phyloP scores from a whole-genome alignment of 2,329 filamentous ascomycete genomes.

The Phaeosphaeriaceae sp. region DNA sequence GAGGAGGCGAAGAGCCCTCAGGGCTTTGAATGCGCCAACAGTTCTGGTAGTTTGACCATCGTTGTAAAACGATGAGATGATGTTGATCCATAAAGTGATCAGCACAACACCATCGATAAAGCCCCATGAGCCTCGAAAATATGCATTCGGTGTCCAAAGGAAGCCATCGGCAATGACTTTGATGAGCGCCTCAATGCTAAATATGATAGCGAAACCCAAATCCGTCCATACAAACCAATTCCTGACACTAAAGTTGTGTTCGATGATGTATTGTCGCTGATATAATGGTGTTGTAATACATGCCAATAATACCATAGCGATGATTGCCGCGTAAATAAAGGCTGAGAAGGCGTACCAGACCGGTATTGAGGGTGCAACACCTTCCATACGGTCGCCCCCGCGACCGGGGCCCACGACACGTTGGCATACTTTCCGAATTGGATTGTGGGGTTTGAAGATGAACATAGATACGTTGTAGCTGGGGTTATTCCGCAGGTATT shows the following conservation, averaged over 20 bases:
- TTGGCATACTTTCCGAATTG: constrained; percentile 82
- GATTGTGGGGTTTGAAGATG: constrained; percentile 80
- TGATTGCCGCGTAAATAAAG: constrained; percentile 90
- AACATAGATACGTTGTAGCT: constrained; percentile 93
- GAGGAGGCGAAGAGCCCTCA: constrained; percentile 86
- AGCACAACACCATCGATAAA: constrained; percentile 93
- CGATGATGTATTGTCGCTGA: constrained; percentile 82
- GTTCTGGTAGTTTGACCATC: constrained; percentile 87
- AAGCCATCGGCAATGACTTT: constrained; percentile 96
- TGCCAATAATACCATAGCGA: constrained; percentile 96
- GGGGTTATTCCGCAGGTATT: constrained; percentile 86
- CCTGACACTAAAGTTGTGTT: constrained; percentile 63
- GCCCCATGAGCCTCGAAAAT: constrained; percentile 95
- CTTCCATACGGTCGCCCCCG: constrained; percentile 85
- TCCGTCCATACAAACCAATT: constrained; percentile 98
- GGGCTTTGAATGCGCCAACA: constrained; percentile 94
- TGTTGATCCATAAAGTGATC: constrained; percentile 93
- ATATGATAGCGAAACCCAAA: constrained; percentile 84
- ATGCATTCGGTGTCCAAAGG: constrained; percentile 96
- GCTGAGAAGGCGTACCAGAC: constrained; percentile 94
- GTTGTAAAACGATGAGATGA: constrained; percentile 79
- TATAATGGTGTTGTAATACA: constrained; percentile 95
- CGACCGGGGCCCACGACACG: constrained; percentile 88
- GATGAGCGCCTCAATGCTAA: constrained; percentile 83
- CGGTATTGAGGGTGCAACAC: constrained; percentile 84